Conservation (phyloP, 768 basidiomycete genomes). For the Panellus pusillus region DNA sequence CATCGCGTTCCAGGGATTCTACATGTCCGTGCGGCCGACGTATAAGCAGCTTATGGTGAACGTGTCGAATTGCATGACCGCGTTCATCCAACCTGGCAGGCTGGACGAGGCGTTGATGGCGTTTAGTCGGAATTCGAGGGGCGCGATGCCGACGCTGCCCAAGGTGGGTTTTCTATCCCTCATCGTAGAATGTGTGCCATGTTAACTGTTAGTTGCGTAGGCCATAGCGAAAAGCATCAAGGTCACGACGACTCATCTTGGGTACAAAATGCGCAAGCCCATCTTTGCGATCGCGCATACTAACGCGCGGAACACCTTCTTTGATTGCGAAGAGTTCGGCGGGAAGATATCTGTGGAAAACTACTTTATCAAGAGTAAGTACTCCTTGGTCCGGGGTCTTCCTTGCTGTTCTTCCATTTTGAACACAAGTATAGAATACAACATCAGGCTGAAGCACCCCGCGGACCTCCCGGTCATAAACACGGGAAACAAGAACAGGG, state of each 20-base stretch:
- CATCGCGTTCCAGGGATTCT: constrained; percentile 41
- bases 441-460: constrained; percentile 26
- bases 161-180: constrained; percentile 15
- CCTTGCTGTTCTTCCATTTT: not conserved
- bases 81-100: constrained; percentile 59
- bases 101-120: constrained; percentile 57
- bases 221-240: constrained; percentile 54
- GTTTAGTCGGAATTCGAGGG: constrained; percentile 44
- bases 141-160: constrained; percentile 46
- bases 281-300: constrained; percentile 38
- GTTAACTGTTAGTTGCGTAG: too few species aligned
- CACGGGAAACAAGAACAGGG: constrained; percentile 28
- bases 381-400: not conserved
- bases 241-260: constrained; percentile 57
- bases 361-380: constrained; percentile 64
- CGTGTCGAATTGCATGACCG: constrained; percentile 56
- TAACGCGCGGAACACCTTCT: constrained; percentile 42
- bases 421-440: constrained; percentile 49
- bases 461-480: constrained; percentile 37
- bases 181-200: not conserved
- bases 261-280: constrained; percentile 52
- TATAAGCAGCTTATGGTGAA: constrained; percentile 55
- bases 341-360: constrained; percentile 58
- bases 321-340: constrained; percentile 52
- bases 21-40: constrained; percentile 47